Conservation (phyloP, 495 filamentous ascomycete species). For the Penicillium tannophilum region DNA sequence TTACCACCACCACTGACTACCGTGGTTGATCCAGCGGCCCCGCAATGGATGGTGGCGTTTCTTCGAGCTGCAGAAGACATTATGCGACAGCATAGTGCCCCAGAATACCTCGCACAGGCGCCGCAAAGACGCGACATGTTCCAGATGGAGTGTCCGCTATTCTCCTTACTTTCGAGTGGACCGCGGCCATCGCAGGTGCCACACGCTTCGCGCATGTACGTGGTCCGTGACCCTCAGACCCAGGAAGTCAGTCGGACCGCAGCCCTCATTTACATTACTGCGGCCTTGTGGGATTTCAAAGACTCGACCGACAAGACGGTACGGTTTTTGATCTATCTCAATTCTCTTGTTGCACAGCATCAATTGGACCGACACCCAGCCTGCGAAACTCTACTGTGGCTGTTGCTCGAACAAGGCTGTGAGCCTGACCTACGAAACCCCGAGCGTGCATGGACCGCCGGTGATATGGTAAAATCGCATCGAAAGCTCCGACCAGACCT, state of each 20-base stretch:
- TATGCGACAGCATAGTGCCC: conserved; percentile 37
- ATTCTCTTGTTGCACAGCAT: conserved; percentile 31
- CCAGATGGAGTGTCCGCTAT: conserved; percentile 45
- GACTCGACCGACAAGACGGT: conserved; percentile 34
- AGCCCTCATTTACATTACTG: conserved; percentile 44
- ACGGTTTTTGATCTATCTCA: conserved; percentile 38
- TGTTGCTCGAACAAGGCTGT: conserved; percentile 43
- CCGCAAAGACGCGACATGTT: conserved; percentile 39
- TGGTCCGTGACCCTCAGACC: conserved; percentile 37
- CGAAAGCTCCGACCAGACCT: conserved; percentile 43
- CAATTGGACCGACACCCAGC: conserved; percentile 41
- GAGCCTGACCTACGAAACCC: conserved; percentile 41
- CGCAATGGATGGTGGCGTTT: conserved; percentile 39
- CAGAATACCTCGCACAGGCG: conserved; percentile 28
- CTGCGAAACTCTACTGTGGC: conserved; percentile 48
- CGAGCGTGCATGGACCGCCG: conserved; percentile 43
- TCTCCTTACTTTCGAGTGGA: conserved; percentile 46
- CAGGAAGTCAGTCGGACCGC: conserved; percentile 46
- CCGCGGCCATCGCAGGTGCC: conserved; percentile 48
- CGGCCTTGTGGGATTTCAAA: conserved; percentile 42
- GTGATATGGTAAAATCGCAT: conserved; percentile 40
- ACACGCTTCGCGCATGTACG: conserved; percentile 40
- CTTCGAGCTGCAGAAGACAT: conserved; percentile 41
- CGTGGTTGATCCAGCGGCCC: conserved; percentile 18
- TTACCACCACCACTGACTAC: conserved; percentile 30